Conservation (phyloP, 345 rosid species). For the Rhodamnia rubescens region DNA sequence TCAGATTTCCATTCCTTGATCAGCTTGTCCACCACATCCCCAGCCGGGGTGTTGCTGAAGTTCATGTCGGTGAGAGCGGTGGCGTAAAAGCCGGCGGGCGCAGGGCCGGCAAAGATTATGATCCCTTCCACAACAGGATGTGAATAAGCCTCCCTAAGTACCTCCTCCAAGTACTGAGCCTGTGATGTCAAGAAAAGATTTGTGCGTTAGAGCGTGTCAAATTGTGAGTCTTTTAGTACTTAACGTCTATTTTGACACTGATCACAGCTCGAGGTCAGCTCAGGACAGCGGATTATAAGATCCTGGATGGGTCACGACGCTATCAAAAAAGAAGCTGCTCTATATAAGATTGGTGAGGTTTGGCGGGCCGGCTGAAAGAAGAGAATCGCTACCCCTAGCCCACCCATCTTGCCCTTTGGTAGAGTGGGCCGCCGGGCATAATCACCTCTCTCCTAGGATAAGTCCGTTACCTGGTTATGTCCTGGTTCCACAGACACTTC, state of each 20-base stretch:
- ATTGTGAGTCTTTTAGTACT: not conserved
- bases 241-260: too few species aligned
- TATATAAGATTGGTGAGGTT: too few species aligned
- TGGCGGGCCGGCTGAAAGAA: rapidly evolving
- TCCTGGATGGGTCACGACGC: too few species aligned
- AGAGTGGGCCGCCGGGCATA: rapidly evolving
- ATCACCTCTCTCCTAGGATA: not conserved
- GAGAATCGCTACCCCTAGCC: not conserved
- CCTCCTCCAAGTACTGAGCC: conserved; percentile 36
- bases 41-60: conserved; percentile 36
- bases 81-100: conserved; percentile 32
- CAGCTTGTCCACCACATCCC: conserved; percentile 59
- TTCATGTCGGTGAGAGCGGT: conserved; percentile 34
- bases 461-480: conserved; percentile 19
- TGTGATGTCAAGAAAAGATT: not conserved
- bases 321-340: too few species aligned
- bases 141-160: conserved; percentile 53
- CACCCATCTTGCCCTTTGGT: not conserved
- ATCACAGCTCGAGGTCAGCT: too few species aligned
- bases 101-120: conserved; percentile 56
- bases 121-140: conserved; percentile 69
- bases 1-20: conserved; percentile 37
- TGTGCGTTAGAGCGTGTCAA: not conserved
- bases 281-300: too few species aligned
- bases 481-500: conserved; percentile 39